phyloP scores from a whole-genome alignment of 805 yeast species.

The Tetrapisispora iriomotensis region DNA sequence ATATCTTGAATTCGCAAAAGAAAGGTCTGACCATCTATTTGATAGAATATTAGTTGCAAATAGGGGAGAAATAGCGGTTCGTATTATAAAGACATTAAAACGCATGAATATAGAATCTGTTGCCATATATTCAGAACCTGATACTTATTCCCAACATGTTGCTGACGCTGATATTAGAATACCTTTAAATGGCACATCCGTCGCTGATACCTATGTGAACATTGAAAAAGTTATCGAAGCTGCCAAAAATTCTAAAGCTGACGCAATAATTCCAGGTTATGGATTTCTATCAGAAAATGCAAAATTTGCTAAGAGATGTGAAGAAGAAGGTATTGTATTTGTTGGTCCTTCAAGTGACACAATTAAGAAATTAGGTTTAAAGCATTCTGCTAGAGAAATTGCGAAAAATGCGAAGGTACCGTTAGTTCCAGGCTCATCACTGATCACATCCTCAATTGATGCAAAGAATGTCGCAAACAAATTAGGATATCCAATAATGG shows the following conservation, averaged over 20 bases:
- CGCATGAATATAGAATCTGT: conserved; percentile 68
- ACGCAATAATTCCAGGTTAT: conserved; percentile 97
- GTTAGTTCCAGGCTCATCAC: conserved; percentile 92
- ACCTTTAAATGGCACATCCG: conserved; percentile 68
- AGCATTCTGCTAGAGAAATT: conserved; percentile 93
- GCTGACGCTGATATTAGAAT: conserved; percentile 71
- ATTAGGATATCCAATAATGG: conserved; percentile 85
- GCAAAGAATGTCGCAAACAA: conserved; percentile 67
- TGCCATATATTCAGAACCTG: conserved; percentile 87
- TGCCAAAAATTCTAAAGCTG: conserved; percentile 73
- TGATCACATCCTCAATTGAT: conserved; percentile 60
- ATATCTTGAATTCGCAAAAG: conserved; percentile 31
- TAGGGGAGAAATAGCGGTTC: conserved; percentile 95
- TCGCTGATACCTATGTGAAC: conserved; percentile 84
- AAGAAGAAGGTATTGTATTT: conserved; percentile 71
- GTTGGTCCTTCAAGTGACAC: conserved; percentile 97
- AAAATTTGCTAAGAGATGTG: conserved; percentile 85
- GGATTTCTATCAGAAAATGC: conserved; percentile 96
- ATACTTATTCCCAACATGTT: conserved; percentile 82
- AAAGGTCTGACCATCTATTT: conserved; percentile 31
- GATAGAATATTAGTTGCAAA: conserved; percentile 86
- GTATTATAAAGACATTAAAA: conserved; percentile 82
- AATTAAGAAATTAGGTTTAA: conserved; percentile 80
- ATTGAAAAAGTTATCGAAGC: conserved; percentile 79
- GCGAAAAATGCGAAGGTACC: conserved; percentile 92